Percentiles rank a stretch among this genome's conserved stretches.
phyloP scores from a whole-genome alignment of 2,329 filamentous ascomycete genomes.

The Sphaerostilbella broomeana region DNA sequence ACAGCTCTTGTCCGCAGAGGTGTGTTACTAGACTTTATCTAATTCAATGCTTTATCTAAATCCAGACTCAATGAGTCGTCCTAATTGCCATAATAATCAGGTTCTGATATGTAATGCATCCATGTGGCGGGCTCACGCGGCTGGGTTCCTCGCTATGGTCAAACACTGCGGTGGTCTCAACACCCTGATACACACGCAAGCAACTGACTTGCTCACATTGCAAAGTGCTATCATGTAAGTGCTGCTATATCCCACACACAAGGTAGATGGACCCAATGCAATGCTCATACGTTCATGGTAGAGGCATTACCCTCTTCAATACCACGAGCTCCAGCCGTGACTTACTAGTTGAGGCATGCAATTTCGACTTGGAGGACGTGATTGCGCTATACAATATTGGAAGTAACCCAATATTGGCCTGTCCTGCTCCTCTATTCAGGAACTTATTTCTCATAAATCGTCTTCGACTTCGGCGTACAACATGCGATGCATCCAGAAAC shows the following conservation, averaged over 20 bases:
- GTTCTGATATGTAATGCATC: constrained; percentile 5
- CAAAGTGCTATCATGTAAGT: constrained; percentile 11
- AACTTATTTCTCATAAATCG: constrained; percentile 12
- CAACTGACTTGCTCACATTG: constrained; percentile 1
- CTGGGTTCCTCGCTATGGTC: constrained; percentile 8
- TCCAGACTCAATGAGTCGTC: no score
- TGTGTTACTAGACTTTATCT: not conserved
- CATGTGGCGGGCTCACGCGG: constrained; percentile 6
- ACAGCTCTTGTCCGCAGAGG: constrained; percentile 10
- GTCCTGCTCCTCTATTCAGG: constrained; percentile 6
- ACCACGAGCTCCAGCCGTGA: constrained; percentile 8
- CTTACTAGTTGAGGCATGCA: constrained; percentile 8
- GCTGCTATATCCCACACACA: not conserved
- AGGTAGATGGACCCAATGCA: no score
- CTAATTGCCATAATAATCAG: no score
- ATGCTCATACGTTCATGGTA: not conserved
- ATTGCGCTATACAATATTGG: constrained; percentile 7
- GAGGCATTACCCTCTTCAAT: constrained; percentile 9
- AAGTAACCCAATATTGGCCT: constrained; percentile 4
- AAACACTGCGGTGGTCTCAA: constrained; percentile 9
- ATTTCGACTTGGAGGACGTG: constrained; percentile 8
- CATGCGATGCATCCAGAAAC: constrained; percentile 1
- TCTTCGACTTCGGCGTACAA: constrained; percentile 2
- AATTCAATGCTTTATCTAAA: not conserved
- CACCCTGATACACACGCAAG: constrained; percentile 5